Evolutionary conservation across 257 asterid genomes (phyloP), one percentile per base, ranked within the genome.

Genomic region (Rhazya stricta): DNA sequence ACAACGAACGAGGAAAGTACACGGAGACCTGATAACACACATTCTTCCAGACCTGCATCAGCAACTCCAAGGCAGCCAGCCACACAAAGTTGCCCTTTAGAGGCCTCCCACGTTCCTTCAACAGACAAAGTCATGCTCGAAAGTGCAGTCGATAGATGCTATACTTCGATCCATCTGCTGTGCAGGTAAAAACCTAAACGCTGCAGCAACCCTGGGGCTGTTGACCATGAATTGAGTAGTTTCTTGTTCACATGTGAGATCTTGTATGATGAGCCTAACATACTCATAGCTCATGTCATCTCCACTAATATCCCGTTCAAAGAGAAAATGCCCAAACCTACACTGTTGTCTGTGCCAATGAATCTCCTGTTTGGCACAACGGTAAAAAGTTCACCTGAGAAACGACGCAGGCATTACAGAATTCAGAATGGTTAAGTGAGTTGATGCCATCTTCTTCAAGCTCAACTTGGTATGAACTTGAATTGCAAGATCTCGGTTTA

Each of bases 21-120:
- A 78, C 13, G 5, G 51, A 63, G 9, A 78, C 46, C n/a, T 21
- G 74, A 78, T 72, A 62, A 72, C 72, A n/a, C 73, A 65, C 81
- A 78, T 63, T 63, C 77, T 62, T 58, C 71, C 13, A 50, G 34
- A 19, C 73, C 72, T 8, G 77, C 71, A 60, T 27, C 56, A 71
- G 37, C 21, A 23, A 45, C 36, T 32, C 61, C 63, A 50, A 67
- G 69, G 45, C 78, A 71, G 4, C 71, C 81, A 4, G 73, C 62
- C 74, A 78, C 56, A 63, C 78, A 78, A 67, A 78, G 81, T 32
- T 54, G 78, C 51, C 81, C 78, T 21, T 36, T 67, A 1, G 78
- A 66, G 78, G 78, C 58, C 56, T 78, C 77, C 81, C 81, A 66
- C 29, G 65, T 78, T 53, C 81, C 81, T 69, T 78, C 81, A 21